Conservation (phyloP, 2,329 filamentous ascomycete species). For the Botrytis squamosa region DNA sequence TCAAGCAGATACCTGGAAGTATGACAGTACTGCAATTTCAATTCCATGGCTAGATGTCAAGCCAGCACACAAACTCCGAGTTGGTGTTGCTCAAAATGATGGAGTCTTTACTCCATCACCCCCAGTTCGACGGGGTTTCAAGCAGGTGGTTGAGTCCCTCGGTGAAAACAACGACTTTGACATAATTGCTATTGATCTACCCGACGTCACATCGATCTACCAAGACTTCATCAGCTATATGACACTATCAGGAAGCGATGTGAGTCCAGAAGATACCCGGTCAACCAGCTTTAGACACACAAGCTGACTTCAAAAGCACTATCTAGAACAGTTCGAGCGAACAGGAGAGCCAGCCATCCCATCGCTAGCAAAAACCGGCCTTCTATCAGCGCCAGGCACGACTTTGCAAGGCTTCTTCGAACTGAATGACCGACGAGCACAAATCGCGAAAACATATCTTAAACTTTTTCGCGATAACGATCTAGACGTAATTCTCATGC, state of each 20-base stretch:
- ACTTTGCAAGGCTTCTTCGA: constrained; percentile 33
- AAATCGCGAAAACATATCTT: constrained; percentile 30
- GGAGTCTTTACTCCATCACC: not conserved
- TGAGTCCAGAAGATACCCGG: too few relatives aligned
- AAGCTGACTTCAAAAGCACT: not conserved
- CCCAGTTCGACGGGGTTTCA: not conserved
- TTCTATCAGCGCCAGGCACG: constrained; percentile 29
- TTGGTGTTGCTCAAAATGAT: constrained; percentile 5
- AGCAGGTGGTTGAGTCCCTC: not conserved
- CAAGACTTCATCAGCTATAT: constrained; percentile 43
- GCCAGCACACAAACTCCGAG: not conserved
- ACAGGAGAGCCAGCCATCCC: constrained; percentile 29
- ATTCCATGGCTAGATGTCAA: constrained; percentile 7
- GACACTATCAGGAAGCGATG: constrained; percentile 26
- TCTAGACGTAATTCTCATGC: constrained; percentile 54
- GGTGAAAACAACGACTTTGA: not conserved
- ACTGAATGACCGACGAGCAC: constrained; percentile 33
- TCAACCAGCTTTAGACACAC: not conserved
- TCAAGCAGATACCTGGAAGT: constrained; percentile 11
- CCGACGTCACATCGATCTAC: constrained; percentile 48
- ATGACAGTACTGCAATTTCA: constrained; percentile 40
- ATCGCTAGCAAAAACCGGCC: constrained; percentile 44
- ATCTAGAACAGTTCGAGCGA: not conserved
- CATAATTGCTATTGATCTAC: not conserved
- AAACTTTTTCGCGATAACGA: constrained; percentile 24